Evolutionary conservation across 257 asterid species (phyloP).

Genomic region (Phtheirospermum japonicum): DNA sequence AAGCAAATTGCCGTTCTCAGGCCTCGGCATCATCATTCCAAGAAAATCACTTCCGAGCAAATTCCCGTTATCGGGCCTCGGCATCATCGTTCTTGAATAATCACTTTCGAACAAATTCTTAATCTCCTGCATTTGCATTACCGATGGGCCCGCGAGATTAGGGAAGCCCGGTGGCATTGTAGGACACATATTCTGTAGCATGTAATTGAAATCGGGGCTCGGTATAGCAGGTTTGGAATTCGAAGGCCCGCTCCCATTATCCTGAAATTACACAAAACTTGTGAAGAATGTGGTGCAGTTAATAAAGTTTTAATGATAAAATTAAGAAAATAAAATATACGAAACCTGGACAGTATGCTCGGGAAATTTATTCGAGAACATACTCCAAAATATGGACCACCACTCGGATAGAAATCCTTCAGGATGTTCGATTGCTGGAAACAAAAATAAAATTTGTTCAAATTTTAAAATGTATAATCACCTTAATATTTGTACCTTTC

Average conservation of each 20-base stretch:
- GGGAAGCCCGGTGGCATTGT: background rate
- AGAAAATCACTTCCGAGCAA: background rate
- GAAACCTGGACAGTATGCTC: constrained; percentile 28
- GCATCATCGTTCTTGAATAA: background rate
- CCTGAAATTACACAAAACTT: background rate
- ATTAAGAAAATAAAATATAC: background rate
- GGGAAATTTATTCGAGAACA: constrained; percentile 1
- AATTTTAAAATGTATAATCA: background rate
- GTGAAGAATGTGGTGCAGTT: background rate
- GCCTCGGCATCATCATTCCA: background rate
- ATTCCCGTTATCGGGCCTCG: background rate
- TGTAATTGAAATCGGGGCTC: constrained; percentile 1
- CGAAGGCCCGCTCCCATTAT: background rate
- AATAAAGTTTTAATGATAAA: background rate
- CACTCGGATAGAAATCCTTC: constrained; percentile 38
- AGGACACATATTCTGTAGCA: constrained; percentile 7
- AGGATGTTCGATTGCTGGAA: constrained; percentile 27
- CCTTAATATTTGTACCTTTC: too few species aligned
- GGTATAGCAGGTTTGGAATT: background rate
- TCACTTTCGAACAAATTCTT: background rate
- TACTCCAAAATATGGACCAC: constrained; percentile 33
- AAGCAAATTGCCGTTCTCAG: background rate
- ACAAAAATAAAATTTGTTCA: background rate
- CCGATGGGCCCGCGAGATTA: background rate
- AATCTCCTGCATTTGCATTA: background rate